Conservation (phyloP, 257 asterid species). For the Misopates orontium region DNA sequence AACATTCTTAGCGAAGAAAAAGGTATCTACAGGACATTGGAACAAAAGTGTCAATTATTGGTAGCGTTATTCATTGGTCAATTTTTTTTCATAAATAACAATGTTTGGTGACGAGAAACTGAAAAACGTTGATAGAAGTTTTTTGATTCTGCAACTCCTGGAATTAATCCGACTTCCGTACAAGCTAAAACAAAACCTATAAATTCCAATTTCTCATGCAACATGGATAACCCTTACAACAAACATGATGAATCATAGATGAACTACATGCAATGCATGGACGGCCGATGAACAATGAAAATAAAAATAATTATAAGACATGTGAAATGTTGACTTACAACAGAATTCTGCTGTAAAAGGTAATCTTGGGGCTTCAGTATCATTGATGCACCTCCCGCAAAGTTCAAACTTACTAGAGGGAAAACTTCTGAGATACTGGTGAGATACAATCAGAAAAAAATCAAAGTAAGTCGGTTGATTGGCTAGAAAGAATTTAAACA, state of each 20-base stretch:
- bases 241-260: neutral
- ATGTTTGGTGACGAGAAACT: no score
- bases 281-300: neutral
- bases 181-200: neutral
- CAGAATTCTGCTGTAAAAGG: conserved; percentile 89
- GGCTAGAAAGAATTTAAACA: conserved; percentile 17
- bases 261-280: neutral
- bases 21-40: no score
- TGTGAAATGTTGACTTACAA: conserved; percentile 58
- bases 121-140: no score
- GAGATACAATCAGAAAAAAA: conserved; percentile 21
- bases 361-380: conserved; percentile 74
- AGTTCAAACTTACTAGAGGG: conserved; percentile 76
- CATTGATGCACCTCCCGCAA: conserved; percentile 92
- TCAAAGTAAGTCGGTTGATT: neutral
- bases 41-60: no score
- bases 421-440: conserved; percentile 64
- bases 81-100: no score
- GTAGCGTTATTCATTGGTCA: no score
- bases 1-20: no score
- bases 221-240: neutral
- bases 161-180: neutral
- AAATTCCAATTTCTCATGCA: no score
- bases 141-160: no score
- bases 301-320: neutral